Percentiles rank a stretch among this genome's conserved stretches.
phyloP scores from a whole-genome alignment of 495 filamentous ascomycete species.

The Neurospora sp. region DNA sequence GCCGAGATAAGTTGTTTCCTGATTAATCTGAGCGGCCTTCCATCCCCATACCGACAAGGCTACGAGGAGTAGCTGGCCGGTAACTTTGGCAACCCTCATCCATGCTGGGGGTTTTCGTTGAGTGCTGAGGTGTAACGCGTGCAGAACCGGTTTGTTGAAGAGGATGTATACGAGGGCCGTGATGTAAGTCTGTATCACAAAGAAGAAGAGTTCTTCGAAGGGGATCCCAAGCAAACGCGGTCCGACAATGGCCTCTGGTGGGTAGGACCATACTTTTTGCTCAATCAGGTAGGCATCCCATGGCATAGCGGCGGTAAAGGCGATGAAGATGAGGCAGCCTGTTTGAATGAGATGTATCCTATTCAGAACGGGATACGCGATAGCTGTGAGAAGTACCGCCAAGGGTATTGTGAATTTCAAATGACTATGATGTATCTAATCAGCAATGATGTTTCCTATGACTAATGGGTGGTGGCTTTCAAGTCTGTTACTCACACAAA shows the following conservation, averaged over 20 bases:
- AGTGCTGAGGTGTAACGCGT: conserved; percentile 41
- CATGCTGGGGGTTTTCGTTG: conserved; percentile 1
- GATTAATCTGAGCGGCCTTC: background rate
- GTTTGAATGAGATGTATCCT: conserved; percentile 49
- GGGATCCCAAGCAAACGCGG: conserved; percentile 49
- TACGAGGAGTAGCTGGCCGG: conserved; percentile 35
- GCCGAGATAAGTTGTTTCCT: conserved; percentile 45
- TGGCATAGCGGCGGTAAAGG: conserved; percentile 51
- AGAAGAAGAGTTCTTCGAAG: conserved; percentile 62
- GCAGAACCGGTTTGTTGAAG: conserved; percentile 50
- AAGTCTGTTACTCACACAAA: conserved; percentile 44
- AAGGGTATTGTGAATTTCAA: conserved; percentile 58
- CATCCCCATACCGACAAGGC: conserved; percentile 23
- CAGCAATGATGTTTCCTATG: background rate
- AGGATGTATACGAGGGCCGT: conserved; percentile 56
- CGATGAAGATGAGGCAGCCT: conserved; percentile 42
- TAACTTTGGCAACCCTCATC: conserved; percentile 15
- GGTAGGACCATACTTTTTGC: conserved; percentile 58
- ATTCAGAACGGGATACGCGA: conserved; percentile 50
- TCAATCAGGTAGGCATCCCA: conserved; percentile 65
- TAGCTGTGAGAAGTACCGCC: conserved; percentile 43
- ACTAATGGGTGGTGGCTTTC: background rate
- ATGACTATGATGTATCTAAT: conserved; percentile 35
- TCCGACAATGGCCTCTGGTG: conserved; percentile 47
- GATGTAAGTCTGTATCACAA: conserved; percentile 65